These are phyloP conservation scores for Trichosporon coremiiforme DNA, from an alignment of 1,284 basidiomycete species.

Conservation along the genomic window DNA sequence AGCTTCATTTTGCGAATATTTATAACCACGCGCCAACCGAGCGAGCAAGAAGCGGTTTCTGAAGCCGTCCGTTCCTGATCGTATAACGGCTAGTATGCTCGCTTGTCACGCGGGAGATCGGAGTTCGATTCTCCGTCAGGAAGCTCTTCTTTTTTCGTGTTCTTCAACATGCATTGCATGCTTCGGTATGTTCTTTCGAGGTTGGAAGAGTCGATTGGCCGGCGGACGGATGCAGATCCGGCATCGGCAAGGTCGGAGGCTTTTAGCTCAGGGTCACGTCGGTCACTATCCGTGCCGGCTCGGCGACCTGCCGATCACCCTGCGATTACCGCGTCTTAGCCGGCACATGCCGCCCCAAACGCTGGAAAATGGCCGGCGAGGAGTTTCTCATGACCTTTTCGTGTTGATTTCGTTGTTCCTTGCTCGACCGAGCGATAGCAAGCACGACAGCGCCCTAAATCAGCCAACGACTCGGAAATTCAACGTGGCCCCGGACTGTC, in stretches of 20 bases:
- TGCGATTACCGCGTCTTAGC: neutral
- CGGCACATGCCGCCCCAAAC: neutral
- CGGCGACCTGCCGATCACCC: neutral
- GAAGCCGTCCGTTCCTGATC: neutral
- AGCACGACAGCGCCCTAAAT: neutral
- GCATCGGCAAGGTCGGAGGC: neutral
- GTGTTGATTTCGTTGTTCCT: neutral
- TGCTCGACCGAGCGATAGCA: neutral
- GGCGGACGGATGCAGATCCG: neutral
- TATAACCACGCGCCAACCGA: neutral
- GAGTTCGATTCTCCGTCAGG: constrained; percentile 14
- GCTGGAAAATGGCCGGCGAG: neutral
- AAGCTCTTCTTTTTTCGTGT: neutral
- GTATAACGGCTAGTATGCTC: constrained; percentile 14
- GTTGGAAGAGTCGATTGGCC: neutral
- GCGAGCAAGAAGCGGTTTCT: neutral
- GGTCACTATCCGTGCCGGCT: neutral
- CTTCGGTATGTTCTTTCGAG: neutral
- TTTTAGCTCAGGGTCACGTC: neutral
- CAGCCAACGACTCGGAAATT: neutral
- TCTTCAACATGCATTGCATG: neutral
- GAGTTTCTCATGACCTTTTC: neutral
- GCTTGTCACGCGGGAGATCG: constrained; percentile 14
- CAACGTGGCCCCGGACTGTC: neutral
- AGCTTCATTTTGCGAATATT: neutral